phyloP scores from a whole-genome alignment of 73 alveolate genomes.

The Tetrahymena elliotti region DNA sequence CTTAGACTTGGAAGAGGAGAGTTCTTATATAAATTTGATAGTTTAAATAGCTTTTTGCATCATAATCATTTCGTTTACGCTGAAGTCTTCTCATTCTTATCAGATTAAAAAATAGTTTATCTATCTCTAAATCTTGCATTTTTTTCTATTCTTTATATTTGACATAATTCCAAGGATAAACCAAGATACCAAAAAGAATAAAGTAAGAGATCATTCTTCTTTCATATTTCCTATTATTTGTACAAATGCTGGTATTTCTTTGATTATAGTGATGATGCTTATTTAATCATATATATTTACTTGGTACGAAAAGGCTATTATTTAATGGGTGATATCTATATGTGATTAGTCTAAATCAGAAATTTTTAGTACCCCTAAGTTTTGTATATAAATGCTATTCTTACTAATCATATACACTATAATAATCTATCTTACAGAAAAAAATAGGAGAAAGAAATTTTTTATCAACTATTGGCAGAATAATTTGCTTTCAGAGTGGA shows the following conservation, averaged over 20 bases:
- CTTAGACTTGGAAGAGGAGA: neutral
- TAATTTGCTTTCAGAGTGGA: neutral
- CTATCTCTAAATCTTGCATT: neutral
- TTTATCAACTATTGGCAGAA: neutral
- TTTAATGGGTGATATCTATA: neutral
- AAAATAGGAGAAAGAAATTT: neutral
- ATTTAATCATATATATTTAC: neutral
- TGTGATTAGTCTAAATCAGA: neutral
- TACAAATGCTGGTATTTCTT: neutral
- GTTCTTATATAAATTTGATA: neutral
- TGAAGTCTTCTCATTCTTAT: neutral
- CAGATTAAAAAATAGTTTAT: neutral
- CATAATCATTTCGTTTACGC: neutral
- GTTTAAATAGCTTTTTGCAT: neutral
- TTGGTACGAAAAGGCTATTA: neutral
- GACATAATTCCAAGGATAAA: neutral
- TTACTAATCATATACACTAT: neutral
- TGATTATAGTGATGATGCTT: neutral
- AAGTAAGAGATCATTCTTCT: neutral
- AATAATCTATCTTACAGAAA: neutral
- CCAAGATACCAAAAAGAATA: neutral
- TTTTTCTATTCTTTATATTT: neutral
- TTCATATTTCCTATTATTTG: neutral
- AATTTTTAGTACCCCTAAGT: neutral
- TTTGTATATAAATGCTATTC: neutral